These are phyloP conservation scores for Teratosphaeriaceae sp. DNA, from an alignment of 2,329 filamentous ascomycete genomes.

Conservation along the genomic window DNA sequence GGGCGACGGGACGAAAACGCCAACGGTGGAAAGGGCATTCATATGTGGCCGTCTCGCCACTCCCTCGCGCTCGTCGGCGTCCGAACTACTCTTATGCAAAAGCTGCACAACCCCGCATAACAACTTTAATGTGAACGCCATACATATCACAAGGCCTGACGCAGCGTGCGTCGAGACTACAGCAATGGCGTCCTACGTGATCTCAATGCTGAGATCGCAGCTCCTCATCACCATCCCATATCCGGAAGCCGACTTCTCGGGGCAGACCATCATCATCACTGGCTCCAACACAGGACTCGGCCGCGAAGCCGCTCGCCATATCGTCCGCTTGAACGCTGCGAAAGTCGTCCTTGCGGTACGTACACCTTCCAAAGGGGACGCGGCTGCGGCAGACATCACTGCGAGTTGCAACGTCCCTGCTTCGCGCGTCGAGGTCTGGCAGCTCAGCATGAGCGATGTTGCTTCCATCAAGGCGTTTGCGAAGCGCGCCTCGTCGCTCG, in stretches of 20 bases:
- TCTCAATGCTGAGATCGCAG: constrained; percentile 16
- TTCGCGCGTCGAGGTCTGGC: constrained; percentile 26
- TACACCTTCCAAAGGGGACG: not conserved
- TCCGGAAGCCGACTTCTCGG: constrained; percentile 16
- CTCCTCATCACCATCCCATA: constrained; percentile 14
- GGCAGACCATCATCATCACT: constrained; percentile 40
- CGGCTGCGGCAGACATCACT: not conserved
- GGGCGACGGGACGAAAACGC: no score
- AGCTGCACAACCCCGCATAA: no score
- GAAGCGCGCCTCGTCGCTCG: constrained; percentile 18
- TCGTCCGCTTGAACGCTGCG: constrained; percentile 32
- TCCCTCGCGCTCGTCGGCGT: no score
- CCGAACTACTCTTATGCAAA: no score
- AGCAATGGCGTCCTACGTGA: no score
- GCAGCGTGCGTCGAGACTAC: no score
- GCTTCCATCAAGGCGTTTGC: constrained; percentile 29
- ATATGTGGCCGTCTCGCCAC: no score
- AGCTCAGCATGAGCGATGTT: constrained; percentile 25
- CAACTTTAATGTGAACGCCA: no score
- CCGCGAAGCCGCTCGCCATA: constrained; percentile 38
- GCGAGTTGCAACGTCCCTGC: not conserved
- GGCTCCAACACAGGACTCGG: constrained; percentile 40
- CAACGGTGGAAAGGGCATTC: no score
- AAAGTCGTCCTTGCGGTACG: constrained; percentile 41
- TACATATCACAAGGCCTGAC: no score